Percentiles rank a stretch among this genome's conserved stretches.
phyloP scores from a whole-genome alignment of 2,329 filamentous ascomycete genomes.

The Orbilia javanica region DNA sequence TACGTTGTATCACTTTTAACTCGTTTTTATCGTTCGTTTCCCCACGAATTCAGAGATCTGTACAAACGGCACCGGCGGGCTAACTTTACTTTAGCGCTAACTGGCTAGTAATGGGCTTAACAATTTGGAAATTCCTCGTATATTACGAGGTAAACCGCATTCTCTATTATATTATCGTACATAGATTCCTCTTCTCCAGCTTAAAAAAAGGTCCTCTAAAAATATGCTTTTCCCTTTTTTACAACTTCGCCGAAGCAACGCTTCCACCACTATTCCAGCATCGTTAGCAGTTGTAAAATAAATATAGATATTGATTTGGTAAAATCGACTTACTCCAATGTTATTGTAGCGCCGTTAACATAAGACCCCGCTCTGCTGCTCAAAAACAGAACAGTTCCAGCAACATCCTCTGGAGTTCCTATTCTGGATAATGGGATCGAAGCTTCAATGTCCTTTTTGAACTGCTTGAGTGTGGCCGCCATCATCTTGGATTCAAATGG shows the following conservation, averaged over 20 bases:
- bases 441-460: slow-evolving; percentile 70
- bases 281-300: slow-evolving; percentile 67
- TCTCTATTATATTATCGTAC: not conserved
- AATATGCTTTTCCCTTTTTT: slow-evolving; percentile 54
- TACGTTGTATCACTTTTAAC: no score
- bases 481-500: slow-evolving; percentile 80
- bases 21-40: no score
- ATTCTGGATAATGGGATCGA: slow-evolving; percentile 77
- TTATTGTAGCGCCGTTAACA: slow-evolving; percentile 75
- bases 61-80: no score
- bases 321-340: slow-evolving; percentile 67
- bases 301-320: slow-evolving; percentile 63
- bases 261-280: slow-evolving; percentile 61
- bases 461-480: slow-evolving; percentile 75
- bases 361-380: slow-evolving; percentile 76
- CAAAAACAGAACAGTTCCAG: slow-evolving; percentile 78
- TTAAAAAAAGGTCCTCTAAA: not conserved
- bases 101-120: no score
- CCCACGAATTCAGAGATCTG: no score
- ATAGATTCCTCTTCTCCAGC: not conserved
- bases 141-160: not conserved
- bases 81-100: no score
- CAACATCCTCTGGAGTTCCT: slow-evolving; percentile 76
- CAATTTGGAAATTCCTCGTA: no score
- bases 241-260: slow-evolving; percentile 66